Conservation (phyloP, 306 rosid genomes). For the Ziziphus jujuba region DNA sequence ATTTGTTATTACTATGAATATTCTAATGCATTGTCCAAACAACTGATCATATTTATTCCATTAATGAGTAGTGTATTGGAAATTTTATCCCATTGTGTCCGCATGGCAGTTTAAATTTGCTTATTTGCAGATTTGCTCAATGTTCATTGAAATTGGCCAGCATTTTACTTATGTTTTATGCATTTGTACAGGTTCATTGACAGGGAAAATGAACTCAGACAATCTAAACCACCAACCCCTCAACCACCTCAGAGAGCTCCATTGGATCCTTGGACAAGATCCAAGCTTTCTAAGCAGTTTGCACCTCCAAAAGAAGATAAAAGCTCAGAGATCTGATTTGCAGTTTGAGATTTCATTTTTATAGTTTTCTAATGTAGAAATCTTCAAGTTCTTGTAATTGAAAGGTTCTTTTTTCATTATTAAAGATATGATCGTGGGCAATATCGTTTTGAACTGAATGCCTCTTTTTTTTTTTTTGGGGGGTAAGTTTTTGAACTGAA, state of each 20-base stretch:
- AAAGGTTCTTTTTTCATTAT: no score
- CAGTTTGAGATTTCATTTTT: conserved; percentile 7
- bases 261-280: conserved; percentile 83
- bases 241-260: conserved; percentile 77
- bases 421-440: no score
- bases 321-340: conserved; percentile 43
- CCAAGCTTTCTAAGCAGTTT: conserved; percentile 67
- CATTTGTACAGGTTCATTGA: conserved; percentile 66
- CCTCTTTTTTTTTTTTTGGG: no score
- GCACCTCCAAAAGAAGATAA: conserved; percentile 79
- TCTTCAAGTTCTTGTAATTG: no score
- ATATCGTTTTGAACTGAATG: no score
- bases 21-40: neutral
- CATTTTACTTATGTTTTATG: conserved; percentile 3
- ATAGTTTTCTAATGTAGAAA: neutral
- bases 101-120: neutral
- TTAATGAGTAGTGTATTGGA: neutral
- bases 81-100: neutral
- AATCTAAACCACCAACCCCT: conserved; percentile 79
- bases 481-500: no score
- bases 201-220: conserved; percentile 80
- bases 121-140: neutral
- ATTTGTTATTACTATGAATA: neutral
- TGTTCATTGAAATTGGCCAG: neutral
- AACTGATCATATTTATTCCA: neutral